Conservation (phyloP, 2,329 filamentous ascomycete species). For the Capronia coronata region DNA sequence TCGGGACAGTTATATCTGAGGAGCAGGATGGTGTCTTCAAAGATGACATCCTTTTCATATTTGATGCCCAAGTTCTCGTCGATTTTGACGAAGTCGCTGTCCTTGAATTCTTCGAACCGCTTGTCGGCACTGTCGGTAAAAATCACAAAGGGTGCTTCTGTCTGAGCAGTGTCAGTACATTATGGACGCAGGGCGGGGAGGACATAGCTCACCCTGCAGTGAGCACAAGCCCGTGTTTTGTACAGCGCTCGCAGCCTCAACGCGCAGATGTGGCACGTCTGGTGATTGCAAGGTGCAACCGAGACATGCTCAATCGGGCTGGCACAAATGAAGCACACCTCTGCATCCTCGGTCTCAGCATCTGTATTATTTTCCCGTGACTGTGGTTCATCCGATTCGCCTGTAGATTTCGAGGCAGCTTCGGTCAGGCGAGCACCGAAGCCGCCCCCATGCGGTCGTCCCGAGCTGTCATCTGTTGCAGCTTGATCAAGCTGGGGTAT, state of each 20-base stretch:
- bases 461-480: constrained; percentile 33
- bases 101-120: constrained; percentile 74
- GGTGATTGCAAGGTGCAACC: constrained; percentile 89
- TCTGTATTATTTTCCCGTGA: constrained; percentile 8
- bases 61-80: constrained; percentile 86
- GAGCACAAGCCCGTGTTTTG: constrained; percentile 93
- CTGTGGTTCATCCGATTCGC: constrained; percentile 25
- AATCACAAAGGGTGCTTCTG: constrained; percentile 62
- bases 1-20: constrained; percentile 95
- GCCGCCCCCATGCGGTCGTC: constrained; percentile 40
- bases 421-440: constrained; percentile 44
- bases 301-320: constrained; percentile 81
- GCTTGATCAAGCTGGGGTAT: constrained; percentile 28
- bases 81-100: constrained; percentile 64
- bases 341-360: constrained; percentile 52
- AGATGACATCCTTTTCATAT: constrained; percentile 82
- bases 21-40: constrained; percentile 80
- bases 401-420: constrained; percentile 39
- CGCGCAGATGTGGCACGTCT: constrained; percentile 93
- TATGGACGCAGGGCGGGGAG: background rate
- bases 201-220: constrained; percentile 66
- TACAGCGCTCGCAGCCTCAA: constrained; percentile 87
- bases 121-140: constrained; percentile 83
- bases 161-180: constrained; percentile 28
- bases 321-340: constrained; percentile 97